Conservation (phyloP, 1,284 basidiomycete species). For the Moesziomyces parantarcticus region DNA sequence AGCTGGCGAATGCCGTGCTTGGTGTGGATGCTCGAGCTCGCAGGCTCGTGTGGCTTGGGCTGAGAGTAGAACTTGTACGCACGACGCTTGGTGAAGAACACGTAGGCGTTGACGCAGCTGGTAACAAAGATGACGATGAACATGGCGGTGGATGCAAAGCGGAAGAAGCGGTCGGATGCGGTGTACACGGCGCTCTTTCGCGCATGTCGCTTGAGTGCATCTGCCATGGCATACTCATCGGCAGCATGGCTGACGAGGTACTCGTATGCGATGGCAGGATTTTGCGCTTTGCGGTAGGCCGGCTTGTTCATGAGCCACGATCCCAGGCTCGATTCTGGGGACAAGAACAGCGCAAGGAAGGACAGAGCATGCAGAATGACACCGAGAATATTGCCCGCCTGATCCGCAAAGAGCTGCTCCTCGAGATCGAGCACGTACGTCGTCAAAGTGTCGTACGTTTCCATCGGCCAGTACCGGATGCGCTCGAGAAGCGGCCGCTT, state of each 20-base stretch:
- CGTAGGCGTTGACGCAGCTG: constrained; percentile 42
- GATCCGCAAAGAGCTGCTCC: constrained; percentile 41
- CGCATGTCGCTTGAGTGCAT: constrained; percentile 36
- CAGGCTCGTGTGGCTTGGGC: constrained; percentile 17
- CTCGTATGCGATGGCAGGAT: constrained; percentile 47
- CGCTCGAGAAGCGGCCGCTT: constrained; percentile 29
- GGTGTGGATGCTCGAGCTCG: constrained; percentile 26
- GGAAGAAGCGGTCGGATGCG: constrained; percentile 45
- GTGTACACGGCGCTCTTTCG: constrained; percentile 33
- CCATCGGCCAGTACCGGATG: constrained; percentile 40
- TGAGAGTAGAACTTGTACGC: constrained; percentile 49
- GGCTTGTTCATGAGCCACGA: constrained; percentile 46
- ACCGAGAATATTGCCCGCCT: constrained; percentile 45
- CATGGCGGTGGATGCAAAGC: constrained; percentile 22
- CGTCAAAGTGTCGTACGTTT: constrained; percentile 27
- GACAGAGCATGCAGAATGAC: constrained; percentile 32
- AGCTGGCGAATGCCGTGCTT: constrained; percentile 43
- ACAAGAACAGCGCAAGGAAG: constrained; percentile 38
- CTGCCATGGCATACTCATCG: constrained; percentile 48
- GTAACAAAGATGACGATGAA: constrained; percentile 32
- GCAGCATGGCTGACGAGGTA: constrained; percentile 41
- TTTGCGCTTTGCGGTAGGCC: constrained; percentile 32
- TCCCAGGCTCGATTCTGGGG: constrained; percentile 40
- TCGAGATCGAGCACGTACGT: constrained; percentile 36
- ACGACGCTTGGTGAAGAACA: constrained; percentile 46